A percentile compares a stretch with the other conserved stretches of the same genome.
Conservation (phyloP, 257 asterid genomes). For the Linaria vulgaris region DNA sequence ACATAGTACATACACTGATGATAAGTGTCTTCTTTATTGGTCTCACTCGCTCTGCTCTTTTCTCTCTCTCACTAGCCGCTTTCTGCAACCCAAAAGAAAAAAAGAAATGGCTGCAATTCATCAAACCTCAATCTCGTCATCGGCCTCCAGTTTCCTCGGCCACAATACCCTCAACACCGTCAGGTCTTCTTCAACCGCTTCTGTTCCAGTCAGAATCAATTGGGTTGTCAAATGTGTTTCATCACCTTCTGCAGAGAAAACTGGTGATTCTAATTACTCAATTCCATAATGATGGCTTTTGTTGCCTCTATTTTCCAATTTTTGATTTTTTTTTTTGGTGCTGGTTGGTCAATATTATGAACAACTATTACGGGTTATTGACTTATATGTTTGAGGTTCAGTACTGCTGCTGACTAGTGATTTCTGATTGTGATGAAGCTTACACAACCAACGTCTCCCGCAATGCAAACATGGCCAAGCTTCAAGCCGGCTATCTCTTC, state of each 20-base stretch:
- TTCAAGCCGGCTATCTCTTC: slow-evolving; percentile 97
- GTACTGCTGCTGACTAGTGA: slow-evolving; percentile 31
- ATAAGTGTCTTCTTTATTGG: too few relatives aligned
- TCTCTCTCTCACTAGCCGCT: slow-evolving; percentile 19
- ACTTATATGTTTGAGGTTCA: too few relatives aligned
- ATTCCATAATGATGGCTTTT: neutral
- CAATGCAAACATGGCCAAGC: slow-evolving; percentile 80
- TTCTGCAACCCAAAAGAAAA: slow-evolving; percentile 8
- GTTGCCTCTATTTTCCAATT: neutral
- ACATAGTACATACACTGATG: too few relatives aligned
- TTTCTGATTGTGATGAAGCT: slow-evolving; percentile 49
- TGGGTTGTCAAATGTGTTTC: slow-evolving; percentile 64
- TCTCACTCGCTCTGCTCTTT: neutral
- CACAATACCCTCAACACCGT: slow-evolving; percentile 41
- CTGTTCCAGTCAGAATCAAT: slow-evolving; percentile 39
- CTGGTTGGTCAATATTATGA: too few relatives aligned
- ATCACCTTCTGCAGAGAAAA: slow-evolving; percentile 57
- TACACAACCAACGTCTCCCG: slow-evolving; percentile 78
- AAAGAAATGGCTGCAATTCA: slow-evolving; percentile 55
- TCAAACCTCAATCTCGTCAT: slow-evolving; percentile 59
- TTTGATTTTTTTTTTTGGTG: neutral
- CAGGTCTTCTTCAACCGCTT: slow-evolving; percentile 56
- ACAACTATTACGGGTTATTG: too few relatives aligned
- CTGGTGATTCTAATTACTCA: slow-evolving; percentile 46
- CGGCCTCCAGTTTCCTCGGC: slow-evolving; percentile 53